Conservation (phyloP, 1,139 yeast genomes). For the Suhomyces maxii region DNA sequence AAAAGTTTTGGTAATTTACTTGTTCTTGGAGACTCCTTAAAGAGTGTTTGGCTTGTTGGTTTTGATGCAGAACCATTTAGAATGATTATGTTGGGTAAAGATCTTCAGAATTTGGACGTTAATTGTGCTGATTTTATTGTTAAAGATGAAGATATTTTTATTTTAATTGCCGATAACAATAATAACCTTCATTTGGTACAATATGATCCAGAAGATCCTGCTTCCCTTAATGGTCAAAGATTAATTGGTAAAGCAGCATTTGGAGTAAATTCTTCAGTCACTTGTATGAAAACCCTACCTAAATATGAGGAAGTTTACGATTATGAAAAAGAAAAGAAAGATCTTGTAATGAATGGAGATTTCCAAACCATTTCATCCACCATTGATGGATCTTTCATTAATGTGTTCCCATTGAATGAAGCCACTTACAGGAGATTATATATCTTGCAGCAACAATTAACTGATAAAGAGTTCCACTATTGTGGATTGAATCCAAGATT, state of each 20-base stretch:
- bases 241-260: slow-evolving; percentile 71
- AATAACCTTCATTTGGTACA: slow-evolving; percentile 73
- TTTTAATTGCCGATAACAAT: slow-evolving; percentile 70
- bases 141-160: slow-evolving; percentile 64
- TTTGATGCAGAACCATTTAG: slow-evolving; percentile 95
- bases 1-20: slow-evolving; percentile 82
- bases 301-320: slow-evolving; percentile 31
- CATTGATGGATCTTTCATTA: slow-evolving; percentile 75
- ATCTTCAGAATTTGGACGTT: slow-evolving; percentile 62
- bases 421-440: slow-evolving; percentile 75
- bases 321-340: slow-evolving; percentile 13
- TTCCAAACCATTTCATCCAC: slow-evolving; percentile 69
- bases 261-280: slow-evolving; percentile 62
- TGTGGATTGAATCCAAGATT: slow-evolving; percentile 82
- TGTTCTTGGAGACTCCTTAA: slow-evolving; percentile 75
- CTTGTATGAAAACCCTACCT: slow-evolving; percentile 59
- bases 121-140: slow-evolving; percentile 70
- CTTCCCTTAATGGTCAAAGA: slow-evolving; percentile 77
- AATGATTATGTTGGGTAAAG: slow-evolving; percentile 77
- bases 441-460: slow-evolving; percentile 82
- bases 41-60: slow-evolving; percentile 81
- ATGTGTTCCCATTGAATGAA: slow-evolving; percentile 76
- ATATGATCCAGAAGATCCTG: slow-evolving; percentile 91
- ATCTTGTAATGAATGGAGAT: slow-evolving; percentile 23
- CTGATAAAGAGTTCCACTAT: slow-evolving; percentile 69